phyloP scores from a whole-genome alignment of 768 basidiomycete genomes.

The Clavaria fumosa region DNA sequence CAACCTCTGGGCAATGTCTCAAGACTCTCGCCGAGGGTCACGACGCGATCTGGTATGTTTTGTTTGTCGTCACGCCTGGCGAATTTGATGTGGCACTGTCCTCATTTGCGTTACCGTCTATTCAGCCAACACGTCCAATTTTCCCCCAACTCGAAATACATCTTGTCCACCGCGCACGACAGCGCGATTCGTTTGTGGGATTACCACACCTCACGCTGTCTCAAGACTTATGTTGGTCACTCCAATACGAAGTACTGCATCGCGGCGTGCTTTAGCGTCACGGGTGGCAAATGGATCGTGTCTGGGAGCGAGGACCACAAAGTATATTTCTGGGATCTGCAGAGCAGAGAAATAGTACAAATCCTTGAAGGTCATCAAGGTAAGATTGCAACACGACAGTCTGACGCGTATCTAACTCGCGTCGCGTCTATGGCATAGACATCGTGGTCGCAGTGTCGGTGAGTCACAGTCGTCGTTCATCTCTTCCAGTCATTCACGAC shows the following conservation, averaged over 20 bases:
- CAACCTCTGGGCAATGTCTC: slow-evolving; percentile 82
- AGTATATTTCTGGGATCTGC: slow-evolving; percentile 83
- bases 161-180: slow-evolving; percentile 88
- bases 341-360: slow-evolving; percentile 75
- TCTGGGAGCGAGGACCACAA: slow-evolving; percentile 86
- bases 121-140: slow-evolving; percentile 80
- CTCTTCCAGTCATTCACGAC: slow-evolving; percentile 7
- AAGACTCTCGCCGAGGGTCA: slow-evolving; percentile 90
- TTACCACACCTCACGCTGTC: slow-evolving; percentile 75
- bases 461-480: slow-evolving; percentile 10
- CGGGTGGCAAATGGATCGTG: slow-evolving; percentile 80
- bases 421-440: slow-evolving; percentile 23
- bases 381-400: slow-evolving; percentile 15
- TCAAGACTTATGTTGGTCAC: slow-evolving; percentile 85
- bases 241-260: slow-evolving; percentile 73
- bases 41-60: slow-evolving; percentile 59
- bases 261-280: slow-evolving; percentile 71
- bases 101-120: slow-evolving; percentile 1
- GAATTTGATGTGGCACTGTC: not conserved
- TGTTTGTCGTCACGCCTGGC: no score
- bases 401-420: slow-evolving; percentile 3
- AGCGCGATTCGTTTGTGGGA: slow-evolving; percentile 91
- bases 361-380: slow-evolving; percentile 62
- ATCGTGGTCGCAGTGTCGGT: slow-evolving; percentile 76
- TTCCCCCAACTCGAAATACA: slow-evolving; percentile 90